Evolutionary conservation across 2,329 filamentous ascomycete genomes (phyloP), one percentile per base, ranked within the genome.

Genomic region (Pseudogymnoascus sp.): DNA sequence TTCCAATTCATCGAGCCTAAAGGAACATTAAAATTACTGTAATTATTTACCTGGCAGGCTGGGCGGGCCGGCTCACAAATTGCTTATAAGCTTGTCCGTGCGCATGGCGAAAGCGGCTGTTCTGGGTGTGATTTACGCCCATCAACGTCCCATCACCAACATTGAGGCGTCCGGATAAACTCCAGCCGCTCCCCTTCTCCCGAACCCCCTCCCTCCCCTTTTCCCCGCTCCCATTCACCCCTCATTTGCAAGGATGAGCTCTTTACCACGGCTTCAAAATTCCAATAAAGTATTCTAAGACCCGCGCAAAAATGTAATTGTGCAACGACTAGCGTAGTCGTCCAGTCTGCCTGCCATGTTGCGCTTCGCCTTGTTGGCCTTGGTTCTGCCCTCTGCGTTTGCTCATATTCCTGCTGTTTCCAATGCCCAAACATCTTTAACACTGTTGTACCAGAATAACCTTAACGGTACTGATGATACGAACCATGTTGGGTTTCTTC

Each of bases 381-480:
- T 54, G 47, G 47, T 33, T 11, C n/a, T 54, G n/a, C 47, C 47
- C 8, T 54, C 47, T 54, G 47, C 47, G 11, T 33, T 54, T 15
- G 57, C 57, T 40, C 57, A 59, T n/a, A 33, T 6, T 31, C n/a
- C 29, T 17, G 29, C 10, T 17, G 6, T 41, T 24, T 66, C 64
- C 15, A 78, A 78, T 62, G 64, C 71, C 9, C 66, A 74, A 24
- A 78, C 75, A 1, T 81, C 79, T 1, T 66, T 82, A 60, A 80
- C 78, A 0, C 71, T 82, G 5, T 67, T 82, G 7, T 82, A 79
- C 63, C 79, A 82, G 66, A 83, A 82, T 69, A 82, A 82, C 40
- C 71, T 82, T 24, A 83, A 83, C 66, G 73, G 71, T 6, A 78
- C 78, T 0, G 80, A 83, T 63, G 78, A 82, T 69, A 71, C 68